phyloP scores from a whole-genome alignment of 768 basidiomycete species.

The Lactarius evosmus region DNA sequence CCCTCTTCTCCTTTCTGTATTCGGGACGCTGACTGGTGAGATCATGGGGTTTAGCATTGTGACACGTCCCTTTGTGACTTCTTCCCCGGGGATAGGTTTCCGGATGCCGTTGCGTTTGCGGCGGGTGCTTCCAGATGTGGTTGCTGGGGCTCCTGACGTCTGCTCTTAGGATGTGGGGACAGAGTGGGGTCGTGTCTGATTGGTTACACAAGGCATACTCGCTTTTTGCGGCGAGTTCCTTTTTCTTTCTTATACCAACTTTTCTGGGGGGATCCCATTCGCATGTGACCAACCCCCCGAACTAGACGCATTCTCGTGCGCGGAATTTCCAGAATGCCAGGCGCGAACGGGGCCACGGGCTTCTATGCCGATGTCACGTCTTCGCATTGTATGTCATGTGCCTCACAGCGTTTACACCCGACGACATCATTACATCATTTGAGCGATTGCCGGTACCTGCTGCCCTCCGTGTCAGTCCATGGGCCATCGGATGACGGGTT shows the following conservation, averaged over 20 bases:
- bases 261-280: neutral
- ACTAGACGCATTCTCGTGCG: neutral
- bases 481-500: neutral
- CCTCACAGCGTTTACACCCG: neutral
- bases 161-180: neutral
- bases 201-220: neutral
- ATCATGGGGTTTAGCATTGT: conserved; percentile 40
- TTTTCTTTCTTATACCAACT: too few species aligned
- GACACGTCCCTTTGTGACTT: conserved; percentile 56
- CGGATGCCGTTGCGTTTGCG: conserved; percentile 58
- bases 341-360: neutral
- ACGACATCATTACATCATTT: neutral
- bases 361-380: neutral
- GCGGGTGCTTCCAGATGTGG: conserved; percentile 28
- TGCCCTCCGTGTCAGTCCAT: too few species aligned
- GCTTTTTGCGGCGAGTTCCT: neutral
- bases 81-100: conserved; percentile 50
- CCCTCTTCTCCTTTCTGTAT: conserved; percentile 23
- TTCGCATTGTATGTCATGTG: neutral
- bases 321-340: neutral
- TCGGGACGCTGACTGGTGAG: conserved; percentile 20
- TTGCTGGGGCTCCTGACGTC: too few species aligned
- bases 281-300: neutral
- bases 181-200: neutral
- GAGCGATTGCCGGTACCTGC: too few species aligned